Evolutionary conservation across 2,329 filamentous ascomycete genomes (phyloP).

Genomic region (Sporothrix humicola): DNA sequence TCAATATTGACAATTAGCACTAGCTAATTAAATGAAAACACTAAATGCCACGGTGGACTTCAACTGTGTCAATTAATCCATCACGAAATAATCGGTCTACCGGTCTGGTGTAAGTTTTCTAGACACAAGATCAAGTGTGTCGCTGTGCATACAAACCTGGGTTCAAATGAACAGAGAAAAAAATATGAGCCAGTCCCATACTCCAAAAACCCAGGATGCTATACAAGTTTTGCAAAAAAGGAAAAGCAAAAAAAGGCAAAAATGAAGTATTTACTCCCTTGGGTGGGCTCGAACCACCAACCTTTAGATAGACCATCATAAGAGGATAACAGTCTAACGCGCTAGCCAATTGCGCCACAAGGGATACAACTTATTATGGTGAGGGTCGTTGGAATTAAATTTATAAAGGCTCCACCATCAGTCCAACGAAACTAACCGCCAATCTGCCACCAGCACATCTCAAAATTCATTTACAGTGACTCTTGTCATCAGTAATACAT

Average conservation of each 20-base stretch:
- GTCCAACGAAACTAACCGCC: background rate
- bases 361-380: slow-evolving; percentile 31
- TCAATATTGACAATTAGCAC: no score
- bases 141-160: no score
- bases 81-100: no score
- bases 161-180: background rate
- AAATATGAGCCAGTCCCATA: background rate
- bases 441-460: background rate
- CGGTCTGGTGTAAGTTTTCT: no score
- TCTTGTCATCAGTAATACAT: no score
- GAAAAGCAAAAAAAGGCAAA: background rate
- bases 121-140: no score
- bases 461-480: no score
- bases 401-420: background rate
- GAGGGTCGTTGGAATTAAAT: background rate
- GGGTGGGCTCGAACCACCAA: slow-evolving; percentile 40
- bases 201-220: no score
- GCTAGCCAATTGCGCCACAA: slow-evolving; percentile 41
- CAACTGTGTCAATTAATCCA: no score
- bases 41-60: no score
- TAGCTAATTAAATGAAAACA: no score
- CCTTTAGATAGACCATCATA: slow-evolving; percentile 39
- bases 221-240: background rate
- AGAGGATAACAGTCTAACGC: slow-evolving; percentile 39
- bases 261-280: slow-evolving; percentile 33